Evolutionary conservation across 768 basidiomycete species (phyloP), one percentile per base, ranked within the genome.

Genomic region (Leccinum longicurvipes): DNA sequence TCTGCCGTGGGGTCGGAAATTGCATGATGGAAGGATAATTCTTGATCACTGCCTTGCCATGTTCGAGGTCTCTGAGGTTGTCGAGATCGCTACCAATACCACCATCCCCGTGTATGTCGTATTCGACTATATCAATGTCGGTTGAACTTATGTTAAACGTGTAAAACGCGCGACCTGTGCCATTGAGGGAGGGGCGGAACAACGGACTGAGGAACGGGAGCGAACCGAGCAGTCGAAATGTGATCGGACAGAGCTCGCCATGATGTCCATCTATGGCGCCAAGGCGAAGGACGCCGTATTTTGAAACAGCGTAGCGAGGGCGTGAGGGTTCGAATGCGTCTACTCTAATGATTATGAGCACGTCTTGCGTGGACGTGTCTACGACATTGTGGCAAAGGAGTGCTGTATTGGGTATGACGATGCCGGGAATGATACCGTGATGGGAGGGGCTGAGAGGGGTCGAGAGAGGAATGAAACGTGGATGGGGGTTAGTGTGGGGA

Each of bases 171-270:
- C 65, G 55, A 1, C 65, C 57, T 10, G 46, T 28, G 1, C 62
- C 64, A 3, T 59, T 55, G 52, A 65, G n/a, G n/a, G 65, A 56
- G 3, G 57, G 56, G 14, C 48, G 47, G 25, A 57, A 63, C 29
- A 52, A 23, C 2, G 3, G 11, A 6, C 1, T 11, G 17, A 44
- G 14, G 10, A 15, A 12, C 4, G 32, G 32, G 15, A 58, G 23
- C 11, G 28, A 36, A 47, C 62, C 48, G 2, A 54, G 29, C 4
- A 21, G n/a, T 10, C n/a, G 32, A 32, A 67, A 56, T 7, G 49
- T 19, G 52, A 67, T 47, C 4, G 41, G 27, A 21, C 65, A 65
- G 6, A 54, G 15, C 12, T 15, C 6, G 12, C 25, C 19, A 1
- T 19, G 6, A 19, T 53, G 19, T 1, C 29, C 10, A 4, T 10